Conservation (phyloP, 2,329 filamentous ascomycete genomes). For the Nigrograna mackinnonii region DNA sequence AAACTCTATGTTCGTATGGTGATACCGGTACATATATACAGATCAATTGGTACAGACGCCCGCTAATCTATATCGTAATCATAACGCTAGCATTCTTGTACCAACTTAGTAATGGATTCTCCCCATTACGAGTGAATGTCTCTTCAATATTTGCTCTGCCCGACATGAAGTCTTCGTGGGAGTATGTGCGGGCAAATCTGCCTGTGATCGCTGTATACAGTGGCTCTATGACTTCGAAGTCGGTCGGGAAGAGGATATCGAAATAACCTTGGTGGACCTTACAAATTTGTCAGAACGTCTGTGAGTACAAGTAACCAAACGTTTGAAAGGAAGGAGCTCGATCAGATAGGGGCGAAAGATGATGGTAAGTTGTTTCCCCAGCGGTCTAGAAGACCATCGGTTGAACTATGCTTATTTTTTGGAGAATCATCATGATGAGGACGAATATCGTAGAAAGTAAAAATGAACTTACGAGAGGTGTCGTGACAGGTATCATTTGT, state of each 20-base stretch:
- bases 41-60: neutral
- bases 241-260: constrained; percentile 96
- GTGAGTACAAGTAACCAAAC: neutral
- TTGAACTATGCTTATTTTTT: constrained; percentile 6
- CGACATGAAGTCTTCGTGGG: constrained; percentile 88
- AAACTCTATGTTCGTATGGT: no score
- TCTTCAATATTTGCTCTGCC: constrained; percentile 90
- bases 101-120: constrained; percentile 90
- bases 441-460: constrained; percentile 1
- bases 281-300: neutral
- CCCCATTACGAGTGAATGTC: constrained; percentile 84
- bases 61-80: constrained; percentile 69
- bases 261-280: constrained; percentile 98
- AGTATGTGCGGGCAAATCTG: constrained; percentile 81
- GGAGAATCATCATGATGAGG: constrained; percentile 3
- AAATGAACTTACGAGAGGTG: constrained; percentile 72
- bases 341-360: constrained; percentile 2
- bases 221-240: constrained; percentile 88
- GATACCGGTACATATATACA: constrained; percentile 3
- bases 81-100: constrained; percentile 95
- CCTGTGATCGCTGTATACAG: constrained; percentile 93
- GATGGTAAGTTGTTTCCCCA: constrained; percentile 2
- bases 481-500: constrained; percentile 84
- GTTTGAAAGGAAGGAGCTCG: neutral
- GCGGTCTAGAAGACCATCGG: constrained; percentile 1